phyloP scores from a whole-genome alignment of 1,284 basidiomycete species.

The Porodaedalea pini region DNA sequence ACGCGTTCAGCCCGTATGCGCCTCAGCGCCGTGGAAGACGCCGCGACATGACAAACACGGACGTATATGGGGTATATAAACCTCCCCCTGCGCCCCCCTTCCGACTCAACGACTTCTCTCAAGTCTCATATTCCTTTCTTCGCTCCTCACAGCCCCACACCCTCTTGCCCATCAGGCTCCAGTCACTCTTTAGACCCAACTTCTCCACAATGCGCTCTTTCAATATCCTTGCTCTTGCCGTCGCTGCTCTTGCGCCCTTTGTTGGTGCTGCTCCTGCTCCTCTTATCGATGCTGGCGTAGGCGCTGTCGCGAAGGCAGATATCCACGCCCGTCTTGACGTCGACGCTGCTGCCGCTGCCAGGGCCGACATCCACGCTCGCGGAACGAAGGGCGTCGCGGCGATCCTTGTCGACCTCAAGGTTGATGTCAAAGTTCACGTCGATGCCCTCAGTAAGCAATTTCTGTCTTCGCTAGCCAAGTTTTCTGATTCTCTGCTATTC shows the following conservation, averaged over 20 bases:
- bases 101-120: neutral
- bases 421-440: neutral
- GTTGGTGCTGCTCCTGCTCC: constrained; percentile 9
- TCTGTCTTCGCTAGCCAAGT: neutral
- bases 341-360: neutral
- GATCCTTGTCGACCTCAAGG: constrained; percentile 17
- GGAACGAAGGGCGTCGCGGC: neutral
- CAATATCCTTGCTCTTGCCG: constrained; percentile 15
- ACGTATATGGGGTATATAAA: constrained; percentile 4
- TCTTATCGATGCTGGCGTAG: no score
- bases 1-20: no score
- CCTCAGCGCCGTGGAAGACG: neutral
- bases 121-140: neutral
- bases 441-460: constrained; percentile 12
- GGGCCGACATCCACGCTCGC: neutral
- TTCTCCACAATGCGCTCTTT: constrained; percentile 16
- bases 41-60: neutral
- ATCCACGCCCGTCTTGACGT: neutral
- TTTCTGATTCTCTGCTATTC: neutral
- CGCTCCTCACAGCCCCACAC: neutral
- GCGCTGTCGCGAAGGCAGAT: no score
- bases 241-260: constrained; percentile 14
- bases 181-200: constrained; percentile 17
- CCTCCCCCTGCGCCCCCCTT: neutral
- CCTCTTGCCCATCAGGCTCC: neutral